Base-by-base conservation (phyloP, 164 flowering plant species). In the Tetrastigma voinierianum region DNA sequence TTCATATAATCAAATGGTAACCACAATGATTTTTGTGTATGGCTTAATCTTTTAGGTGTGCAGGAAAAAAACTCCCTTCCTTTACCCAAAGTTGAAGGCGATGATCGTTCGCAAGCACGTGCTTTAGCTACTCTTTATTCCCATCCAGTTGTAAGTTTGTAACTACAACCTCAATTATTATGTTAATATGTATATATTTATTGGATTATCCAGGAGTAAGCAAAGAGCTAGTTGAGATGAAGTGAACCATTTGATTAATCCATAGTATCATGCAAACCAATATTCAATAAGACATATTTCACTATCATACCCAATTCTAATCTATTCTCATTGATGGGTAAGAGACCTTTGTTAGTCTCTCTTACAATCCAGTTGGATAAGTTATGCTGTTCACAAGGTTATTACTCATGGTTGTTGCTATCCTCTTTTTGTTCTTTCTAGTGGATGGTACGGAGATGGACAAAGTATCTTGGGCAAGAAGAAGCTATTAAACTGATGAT, bases 391-490 rank as follows among this genome's bases (percentile, higher is more conserved):
- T 32, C 40, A 32, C 6, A 7, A 32, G 3, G 40, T 32, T 32
- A 32, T 2, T 32, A 7, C 40, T 32, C 40, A 32, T 32, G 40
- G 40, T 32, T 32, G 40, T 32, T 32, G 40, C 51, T 55, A 23
- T 21, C 43, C 8, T 57, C 49, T 13, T 54, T 43, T 18, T 17
- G 40, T 54, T 21, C 66, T 60, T 62, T 23, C 47, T 24, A 93
- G 98, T 93, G 98, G 98, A 90, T 93, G 98, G 96, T 93, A 49
- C 84, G 96, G 82, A 81, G 94, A 59, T 93, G 98, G 98, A 82
- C 67, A 46, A 87, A 86, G 74, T 66, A 80, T 77, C 63, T 83
- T 58, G 98, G 98, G 58, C 73, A 68, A 73, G 91, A 86, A 72
- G 91, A 81, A 73, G 84, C 98, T 45, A 77, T 85, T 57, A 84